Base-by-base conservation (phyloP, 192 early-diverging fungal species). In the Haplosporangium gracile region DNA sequence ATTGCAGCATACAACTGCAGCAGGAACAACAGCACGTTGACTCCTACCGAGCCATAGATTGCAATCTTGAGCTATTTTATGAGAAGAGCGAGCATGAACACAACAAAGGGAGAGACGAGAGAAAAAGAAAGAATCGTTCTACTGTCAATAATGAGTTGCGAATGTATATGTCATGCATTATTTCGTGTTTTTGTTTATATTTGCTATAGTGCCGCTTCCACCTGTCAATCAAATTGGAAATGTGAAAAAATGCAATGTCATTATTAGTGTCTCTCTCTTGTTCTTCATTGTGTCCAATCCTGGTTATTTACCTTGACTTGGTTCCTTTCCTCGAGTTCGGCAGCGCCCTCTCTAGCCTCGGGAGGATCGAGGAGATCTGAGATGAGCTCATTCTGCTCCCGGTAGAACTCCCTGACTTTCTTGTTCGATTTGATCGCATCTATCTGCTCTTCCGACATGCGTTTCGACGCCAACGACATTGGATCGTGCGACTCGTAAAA, bases 361-460 rank as follows among this genome's bases (percentile, higher is more conserved):
- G 88, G 77, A 32, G 95, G 92, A 11, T 90, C 88, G 45, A 97
- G 84, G 55, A 96, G 92, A 69, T 92, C 90, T 69, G 95, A 90
- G 82, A 97, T 97, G 55, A 95, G 90, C 65, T 95, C 93, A 80
- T 98, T 97, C 80, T 98, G 97, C 45, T 90, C 82, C 70, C 94
- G 80, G 86, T 98, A 98, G 78, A 97, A 98, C 34, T 89, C 84
- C 47, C 88, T 89, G n/a, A 95, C 81, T 8, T 91, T 88, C 43
- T 89, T 90, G 71, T 86, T 88, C 7, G 85, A 88, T 3, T 79
- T 68, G 0, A 84, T 91, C 7, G 88, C 81, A 20, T 68, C 69
- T 6, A 93, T 90, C 57, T 93, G 91, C 3, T 91, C 90, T 70
- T 91, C 90, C 15, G 91, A 88, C 68, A 89, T 88, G 72, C 90